Evolutionary conservation across 1,284 basidiomycete species (phyloP), one percentile per base, ranked within the genome.

Genomic region (Puccinia coronata): DNA sequence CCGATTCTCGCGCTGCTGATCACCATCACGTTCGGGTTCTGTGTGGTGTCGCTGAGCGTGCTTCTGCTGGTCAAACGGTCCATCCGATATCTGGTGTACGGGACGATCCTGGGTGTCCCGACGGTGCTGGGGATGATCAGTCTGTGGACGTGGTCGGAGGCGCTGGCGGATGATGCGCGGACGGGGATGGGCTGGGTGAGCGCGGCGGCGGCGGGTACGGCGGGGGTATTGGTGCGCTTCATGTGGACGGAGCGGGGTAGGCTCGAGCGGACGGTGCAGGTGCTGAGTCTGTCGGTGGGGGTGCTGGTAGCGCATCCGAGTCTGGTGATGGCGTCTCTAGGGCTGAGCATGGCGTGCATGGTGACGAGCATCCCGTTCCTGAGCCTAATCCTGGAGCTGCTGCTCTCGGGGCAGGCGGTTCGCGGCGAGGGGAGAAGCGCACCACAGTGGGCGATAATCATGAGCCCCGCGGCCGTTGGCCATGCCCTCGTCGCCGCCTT

Each of bases 271-370:
- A 80, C 78, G 39, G 49, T 80, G 23, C 51, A 80, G 55, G 78
- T 80, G 23, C 23, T 80, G 43, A 69, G 59, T 11, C 55, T 80
- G 23, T 71, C 78, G 25, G 59, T 61, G 11, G 41, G 51, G 6
- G 78, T 80, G 12, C 39, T 80, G 14, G 71, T 72, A 14, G 67
- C 43, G 23, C 78, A 80, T 70, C 78, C 78, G 34, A 80, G 78
- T 41, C 69, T 80, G 23, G 78, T 80, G 18, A 43, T 80, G 41
- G 69, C 59, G 36, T 80, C 65, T 34, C n/a, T 80, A 20, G 69
- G 43, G 25, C 51, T 67, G 20, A 80, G 51, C 53, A 71, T 80
- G 69, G 43, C 55, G 23, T 80, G 67, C 71, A 72, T 80, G 53
- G 18, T 80, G 8, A n/a, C 71, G 31, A 72, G 69, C 47, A 49